Evolutionary conservation across 129 eudicot species (phyloP), one percentile per base, ranked within the genome.

Genomic region (Lactuca saligna): DNA sequence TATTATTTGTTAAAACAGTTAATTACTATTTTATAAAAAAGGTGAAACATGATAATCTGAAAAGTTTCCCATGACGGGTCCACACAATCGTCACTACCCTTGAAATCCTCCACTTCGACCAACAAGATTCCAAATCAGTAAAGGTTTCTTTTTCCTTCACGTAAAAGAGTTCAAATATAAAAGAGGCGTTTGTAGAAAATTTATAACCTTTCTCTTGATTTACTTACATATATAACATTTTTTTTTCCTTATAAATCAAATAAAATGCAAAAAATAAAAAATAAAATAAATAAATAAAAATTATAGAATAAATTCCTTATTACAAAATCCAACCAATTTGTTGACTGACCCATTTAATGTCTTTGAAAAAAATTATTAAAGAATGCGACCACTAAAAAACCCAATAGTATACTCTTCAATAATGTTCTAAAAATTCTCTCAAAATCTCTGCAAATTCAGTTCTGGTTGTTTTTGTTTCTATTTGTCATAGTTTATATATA

Each of bases 251-350:
- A 33, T 33, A 75, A 65, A 62, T 55, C 38, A 71, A 50, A 64
- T 34, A 16, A 44, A 15, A 15, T 32, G 15, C 51, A 3, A 46
- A 75, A 63, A 37, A 9, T 50, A 31, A 12, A 72, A 49, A 58
- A 37, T 2, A 20, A 29, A 55, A 37, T 3, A 32, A 55, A 29
- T n/a, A 55, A 73, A 41, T 13, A 46, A 10, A 29, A 39, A 2
- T 31, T 38, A 12, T 69, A 54, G 32, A 39, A 69, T 57, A 70
- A 70, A 66, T 65, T 74, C 32, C 65, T 6, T 17, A 49, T 15
- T 54, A 4, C 59, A 58, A 75, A 57, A 59, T 75, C 79, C 80
- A 67, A 75, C 80, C 61, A 75, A 58, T 67, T 59, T 75, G 62
- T 35, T 59, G 80, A 67, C 74, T 66, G 51, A 14, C 37, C 72